These are phyloP conservation scores for Venturia aucupariae DNA, from an alignment of 2,329 filamentous ascomycete species.

Conservation along the genomic window DNA sequence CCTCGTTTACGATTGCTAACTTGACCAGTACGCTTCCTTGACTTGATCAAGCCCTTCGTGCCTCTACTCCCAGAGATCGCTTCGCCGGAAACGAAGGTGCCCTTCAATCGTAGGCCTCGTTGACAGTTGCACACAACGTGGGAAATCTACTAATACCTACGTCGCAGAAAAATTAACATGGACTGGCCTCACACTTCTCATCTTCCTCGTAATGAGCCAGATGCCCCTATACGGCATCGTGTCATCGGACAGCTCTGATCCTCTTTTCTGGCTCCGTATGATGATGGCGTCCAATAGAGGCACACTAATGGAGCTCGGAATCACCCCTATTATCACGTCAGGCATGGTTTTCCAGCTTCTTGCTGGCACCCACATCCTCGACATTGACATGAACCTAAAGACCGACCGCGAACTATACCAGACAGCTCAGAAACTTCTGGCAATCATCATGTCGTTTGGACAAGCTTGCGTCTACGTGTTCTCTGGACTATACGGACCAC, in stretches of 20 bases:
- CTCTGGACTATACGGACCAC: slow-evolving; percentile 93
- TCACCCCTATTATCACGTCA: slow-evolving; percentile 97
- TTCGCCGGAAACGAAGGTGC: slow-evolving; percentile 95
- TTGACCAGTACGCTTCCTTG: slow-evolving; percentile 78
- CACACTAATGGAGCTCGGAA: slow-evolving; percentile 31
- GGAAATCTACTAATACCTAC: slow-evolving; percentile 10
- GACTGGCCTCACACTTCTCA: slow-evolving; percentile 70
- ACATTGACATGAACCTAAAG: slow-evolving; percentile 99
- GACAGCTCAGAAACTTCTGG: slow-evolving; percentile 86
- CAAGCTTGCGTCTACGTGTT: slow-evolving; percentile 98
- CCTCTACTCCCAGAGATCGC: slow-evolving; percentile 99
- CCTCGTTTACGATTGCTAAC: neutral
- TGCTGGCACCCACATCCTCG: slow-evolving; percentile 97
- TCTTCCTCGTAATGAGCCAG: slow-evolving; percentile 99
- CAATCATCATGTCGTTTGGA: slow-evolving; percentile 72
- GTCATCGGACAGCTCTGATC: slow-evolving; percentile 90
- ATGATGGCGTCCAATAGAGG: slow-evolving; percentile 92
- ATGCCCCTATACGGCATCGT: slow-evolving; percentile 98
- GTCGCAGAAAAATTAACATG: slow-evolving; percentile 37
- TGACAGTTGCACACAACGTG: slow-evolving; percentile 5
- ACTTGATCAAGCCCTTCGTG: slow-evolving; percentile 98
- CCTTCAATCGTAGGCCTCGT: slow-evolving; percentile 75
- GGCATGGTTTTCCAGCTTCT: slow-evolving; percentile 99
- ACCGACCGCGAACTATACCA: slow-evolving; percentile 99
- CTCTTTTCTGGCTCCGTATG: slow-evolving; percentile 99